Evolutionary conservation across 345 rosid genomes (phyloP).

Genomic region (Trapa bicornis): DNA sequence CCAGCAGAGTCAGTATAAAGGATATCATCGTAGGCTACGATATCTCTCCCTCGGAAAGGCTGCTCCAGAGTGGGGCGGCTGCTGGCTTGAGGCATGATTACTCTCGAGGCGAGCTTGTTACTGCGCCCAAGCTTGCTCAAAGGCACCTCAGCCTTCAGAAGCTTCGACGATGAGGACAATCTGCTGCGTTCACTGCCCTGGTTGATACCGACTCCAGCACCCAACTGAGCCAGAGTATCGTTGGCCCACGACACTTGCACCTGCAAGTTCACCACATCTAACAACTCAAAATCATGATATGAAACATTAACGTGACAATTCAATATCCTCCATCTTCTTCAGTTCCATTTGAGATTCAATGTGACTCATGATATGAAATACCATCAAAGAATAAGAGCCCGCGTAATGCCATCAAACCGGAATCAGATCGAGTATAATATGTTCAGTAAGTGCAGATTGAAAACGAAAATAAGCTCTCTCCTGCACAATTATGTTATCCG

Average conservation of each 20-base stretch:
- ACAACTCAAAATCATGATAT: neutral
- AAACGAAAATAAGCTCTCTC: neutral
- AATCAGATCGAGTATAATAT: neutral
- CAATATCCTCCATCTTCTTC: neutral
- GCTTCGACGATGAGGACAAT: constrained; percentile 45
- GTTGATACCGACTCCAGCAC: constrained; percentile 28
- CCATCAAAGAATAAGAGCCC: neutral
- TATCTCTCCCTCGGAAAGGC: constrained; percentile 50
- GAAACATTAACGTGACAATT: neutral
- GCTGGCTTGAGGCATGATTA: constrained; percentile 42
- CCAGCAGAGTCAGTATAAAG: constrained; percentile 15
- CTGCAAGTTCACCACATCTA: constrained; percentile 22
- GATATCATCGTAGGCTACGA: constrained; percentile 70
- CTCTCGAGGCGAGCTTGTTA: constrained; percentile 59
- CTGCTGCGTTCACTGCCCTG: constrained; percentile 14
- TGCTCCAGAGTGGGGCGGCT: constrained; percentile 15
- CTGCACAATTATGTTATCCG: neutral
- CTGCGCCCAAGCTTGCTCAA: constrained; percentile 64
- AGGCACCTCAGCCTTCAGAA: constrained; percentile 54
- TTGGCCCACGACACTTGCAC: constrained; percentile 67
- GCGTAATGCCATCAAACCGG: neutral
- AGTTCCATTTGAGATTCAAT: neutral
- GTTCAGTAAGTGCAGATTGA: too few relatives aligned
- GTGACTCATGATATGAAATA: neutral
- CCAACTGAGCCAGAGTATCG: constrained; percentile 68